Evolutionary conservation across 208 protist species (phyloP).

Genomic region (Strigomonas culicis): DNA sequence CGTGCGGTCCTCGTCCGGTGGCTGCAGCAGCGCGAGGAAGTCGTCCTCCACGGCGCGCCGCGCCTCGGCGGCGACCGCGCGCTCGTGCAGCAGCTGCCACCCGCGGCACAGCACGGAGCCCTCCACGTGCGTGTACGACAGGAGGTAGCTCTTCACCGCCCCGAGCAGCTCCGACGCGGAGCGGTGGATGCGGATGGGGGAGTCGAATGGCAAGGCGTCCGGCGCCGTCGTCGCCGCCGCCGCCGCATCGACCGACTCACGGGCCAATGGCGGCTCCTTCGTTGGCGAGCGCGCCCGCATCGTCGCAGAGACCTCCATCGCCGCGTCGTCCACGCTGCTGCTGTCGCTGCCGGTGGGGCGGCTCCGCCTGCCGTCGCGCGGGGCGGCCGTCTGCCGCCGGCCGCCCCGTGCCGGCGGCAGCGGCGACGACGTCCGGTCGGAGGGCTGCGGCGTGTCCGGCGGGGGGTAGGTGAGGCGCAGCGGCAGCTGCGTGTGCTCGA

Average conservation of each 20-base stretch:
- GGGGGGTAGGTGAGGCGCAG: no score
- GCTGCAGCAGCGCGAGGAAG: conserved; percentile 55
- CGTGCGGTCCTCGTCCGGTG: conserved; percentile 27
- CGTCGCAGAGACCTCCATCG: not conserved
- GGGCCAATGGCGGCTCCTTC: not conserved
- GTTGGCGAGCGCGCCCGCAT: not conserved
- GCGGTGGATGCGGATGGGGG: conserved; percentile 28
- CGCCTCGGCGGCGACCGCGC: conserved; percentile 29
- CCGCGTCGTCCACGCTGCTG: not conserved
- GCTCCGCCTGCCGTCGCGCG: not conserved
- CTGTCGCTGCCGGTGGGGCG: not conserved
- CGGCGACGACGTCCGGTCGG: no score
- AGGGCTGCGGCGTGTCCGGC: no score
- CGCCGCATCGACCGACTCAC: no score
- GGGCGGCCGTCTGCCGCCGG: no score
- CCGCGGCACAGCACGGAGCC: conserved; percentile 65
- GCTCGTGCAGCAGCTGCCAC: conserved; percentile 56
- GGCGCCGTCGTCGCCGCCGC: not conserved
- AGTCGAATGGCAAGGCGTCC: not conserved
- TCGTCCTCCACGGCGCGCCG: conserved; percentile 43
- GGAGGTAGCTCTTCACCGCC: conserved; percentile 55
- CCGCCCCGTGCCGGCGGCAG: no score
- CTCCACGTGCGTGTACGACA: conserved; percentile 64
- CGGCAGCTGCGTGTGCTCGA: not conserved
- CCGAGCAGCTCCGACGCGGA: conserved; percentile 18